Conservation (phyloP, 805 yeast species). For the Suhomyces faveliae region DNA sequence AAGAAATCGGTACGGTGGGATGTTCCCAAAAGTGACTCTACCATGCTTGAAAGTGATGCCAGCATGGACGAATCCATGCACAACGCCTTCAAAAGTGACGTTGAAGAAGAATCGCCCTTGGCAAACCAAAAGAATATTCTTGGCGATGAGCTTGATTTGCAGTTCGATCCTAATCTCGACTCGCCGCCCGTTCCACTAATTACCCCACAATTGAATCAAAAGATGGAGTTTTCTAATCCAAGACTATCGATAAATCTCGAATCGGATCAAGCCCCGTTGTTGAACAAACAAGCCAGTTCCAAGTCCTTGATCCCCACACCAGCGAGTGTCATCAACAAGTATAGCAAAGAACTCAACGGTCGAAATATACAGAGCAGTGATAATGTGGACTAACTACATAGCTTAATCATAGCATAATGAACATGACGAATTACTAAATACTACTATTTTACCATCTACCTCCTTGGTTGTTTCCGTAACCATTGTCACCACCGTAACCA, state of each 20-base stretch:
- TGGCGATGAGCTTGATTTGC: slow-evolving; percentile 28
- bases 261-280: slow-evolving; percentile 23
- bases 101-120: slow-evolving; percentile 30
- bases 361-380: slow-evolving; percentile 23
- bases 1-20: slow-evolving; percentile 12
- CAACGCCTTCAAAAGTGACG: slow-evolving; percentile 19
- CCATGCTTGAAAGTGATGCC: slow-evolving; percentile 26
- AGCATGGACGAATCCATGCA: slow-evolving; percentile 29
- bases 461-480: slow-evolving; percentile 10
- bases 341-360: slow-evolving; percentile 7
- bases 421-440: not conserved
- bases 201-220: not conserved
- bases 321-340: slow-evolving; percentile 15
- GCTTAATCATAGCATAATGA: not conserved
- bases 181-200: slow-evolving; percentile 27
- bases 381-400: slow-evolving; percentile 19
- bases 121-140: slow-evolving; percentile 22
- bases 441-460: slow-evolving; percentile 12
- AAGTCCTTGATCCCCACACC: slow-evolving; percentile 5
- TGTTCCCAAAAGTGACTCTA: slow-evolving; percentile 9
- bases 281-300: slow-evolving; percentile 36
- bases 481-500: not conserved
- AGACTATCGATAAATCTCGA: slow-evolving; percentile 10
- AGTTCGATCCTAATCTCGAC: slow-evolving; percentile 28
- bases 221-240: slow-evolving; percentile 13